phyloP scores from a whole-genome alignment of 805 yeast genomes.

The Monosporozyma aerobia region DNA sequence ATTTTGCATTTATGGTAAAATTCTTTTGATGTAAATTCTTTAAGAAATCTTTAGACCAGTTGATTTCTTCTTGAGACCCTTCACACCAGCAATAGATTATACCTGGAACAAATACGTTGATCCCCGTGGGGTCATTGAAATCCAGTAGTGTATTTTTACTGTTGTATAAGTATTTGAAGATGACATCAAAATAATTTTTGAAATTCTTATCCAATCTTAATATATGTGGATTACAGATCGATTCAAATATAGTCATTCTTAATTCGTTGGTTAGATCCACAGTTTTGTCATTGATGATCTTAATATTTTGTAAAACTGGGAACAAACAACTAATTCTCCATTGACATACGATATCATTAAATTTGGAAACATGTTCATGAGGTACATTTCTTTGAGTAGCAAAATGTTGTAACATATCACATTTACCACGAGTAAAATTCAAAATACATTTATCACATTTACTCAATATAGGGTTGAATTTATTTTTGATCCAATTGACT shows the following conservation, averaged over 20 bases:
- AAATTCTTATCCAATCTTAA: slow-evolving; percentile 34
- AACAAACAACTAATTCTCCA: slow-evolving; percentile 29
- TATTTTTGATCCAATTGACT: slow-evolving; percentile 35
- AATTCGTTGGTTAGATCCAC: slow-evolving; percentile 17
- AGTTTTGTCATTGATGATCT: slow-evolving; percentile 14
- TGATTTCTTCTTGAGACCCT: slow-evolving; percentile 38
- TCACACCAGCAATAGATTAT: slow-evolving; percentile 45
- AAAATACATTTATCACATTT: slow-evolving; percentile 47
- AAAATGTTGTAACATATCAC: slow-evolving; percentile 43
- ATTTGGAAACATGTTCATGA: slow-evolving; percentile 33
- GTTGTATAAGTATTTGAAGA: slow-evolving; percentile 27
- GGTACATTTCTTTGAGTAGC: slow-evolving; percentile 40
- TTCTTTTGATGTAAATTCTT: slow-evolving; percentile 14
- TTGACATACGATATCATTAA: slow-evolving; percentile 27
- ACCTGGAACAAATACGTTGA: slow-evolving; percentile 37
- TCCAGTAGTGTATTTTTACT: slow-evolving; percentile 24
- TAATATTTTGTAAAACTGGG: slow-evolving; percentile 18
- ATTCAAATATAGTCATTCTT: slow-evolving; percentile 34
- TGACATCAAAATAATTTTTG: slow-evolving; percentile 30
- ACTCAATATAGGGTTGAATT: slow-evolving; percentile 33
- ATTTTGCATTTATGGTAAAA: slow-evolving; percentile 9
- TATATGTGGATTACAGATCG: slow-evolving; percentile 44
- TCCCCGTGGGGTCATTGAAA: slow-evolving; percentile 6
- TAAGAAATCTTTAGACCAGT: slow-evolving; percentile 39
- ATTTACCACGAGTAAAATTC: slow-evolving; percentile 45